phyloP scores from a whole-genome alignment of 345 rosid species.

The Reutealis trisperma region DNA sequence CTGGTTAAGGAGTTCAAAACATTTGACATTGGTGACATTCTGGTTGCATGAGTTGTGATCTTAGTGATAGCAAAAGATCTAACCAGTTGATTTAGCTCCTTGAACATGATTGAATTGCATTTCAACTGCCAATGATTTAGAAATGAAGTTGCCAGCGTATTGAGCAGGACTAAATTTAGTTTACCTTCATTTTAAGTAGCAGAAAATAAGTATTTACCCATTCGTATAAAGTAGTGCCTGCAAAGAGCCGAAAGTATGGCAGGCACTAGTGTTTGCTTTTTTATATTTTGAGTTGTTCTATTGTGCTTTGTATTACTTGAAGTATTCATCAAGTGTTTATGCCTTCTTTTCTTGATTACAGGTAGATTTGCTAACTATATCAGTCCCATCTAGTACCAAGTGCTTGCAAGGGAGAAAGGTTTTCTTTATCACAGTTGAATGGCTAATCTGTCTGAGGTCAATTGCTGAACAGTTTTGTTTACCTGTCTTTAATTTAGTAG shows the following conservation, averaged over 20 bases:
- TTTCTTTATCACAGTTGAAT: slow-evolving; percentile 3
- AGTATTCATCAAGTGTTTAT: not conserved
- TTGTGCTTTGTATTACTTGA: not conserved
- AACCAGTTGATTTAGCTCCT: not conserved
- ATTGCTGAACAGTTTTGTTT: slow-evolving; percentile 21
- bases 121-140: not conserved
- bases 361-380: slow-evolving; percentile 77
- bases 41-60: not conserved
- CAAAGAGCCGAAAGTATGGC: not conserved
- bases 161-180: not conserved
- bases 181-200: not conserved
- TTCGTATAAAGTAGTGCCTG: not conserved
- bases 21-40: not conserved
- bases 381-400: slow-evolving; percentile 67
- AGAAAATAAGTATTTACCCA: not conserved
- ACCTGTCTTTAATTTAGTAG: not conserved
- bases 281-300: not conserved
- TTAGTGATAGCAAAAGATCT: not conserved
- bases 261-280: not conserved
- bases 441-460: slow-evolving; percentile 19
- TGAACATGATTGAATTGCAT: not conserved
- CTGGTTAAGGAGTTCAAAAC: not conserved
- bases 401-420: slow-evolving; percentile 12
- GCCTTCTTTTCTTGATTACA: slow-evolving; percentile 33
- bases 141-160: not conserved